Percentiles rank a stretch among this genome's conserved stretches.
Evolutionary conservation across 306 rosid species (phyloP).

Genomic region (Inga oerstediana): DNA sequence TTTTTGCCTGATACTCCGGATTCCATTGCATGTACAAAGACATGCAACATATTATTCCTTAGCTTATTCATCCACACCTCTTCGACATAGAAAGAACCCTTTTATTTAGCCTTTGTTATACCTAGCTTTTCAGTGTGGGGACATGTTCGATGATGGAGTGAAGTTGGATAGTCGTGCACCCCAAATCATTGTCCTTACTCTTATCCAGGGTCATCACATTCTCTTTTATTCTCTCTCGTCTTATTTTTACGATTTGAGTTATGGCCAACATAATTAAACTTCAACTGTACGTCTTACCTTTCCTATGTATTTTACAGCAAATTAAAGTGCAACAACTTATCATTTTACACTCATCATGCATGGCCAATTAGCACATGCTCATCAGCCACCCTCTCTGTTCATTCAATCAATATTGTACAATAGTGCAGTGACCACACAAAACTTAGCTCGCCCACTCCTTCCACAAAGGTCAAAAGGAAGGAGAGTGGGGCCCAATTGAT

Average conservation of each 20-base stretch:
- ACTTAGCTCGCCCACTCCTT: not conserved
- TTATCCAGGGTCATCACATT: conserved; percentile 9
- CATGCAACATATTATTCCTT: not conserved
- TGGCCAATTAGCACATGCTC: conserved; percentile 21
- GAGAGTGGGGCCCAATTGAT: conserved; percentile 22
- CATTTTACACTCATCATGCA: conserved; percentile 16
- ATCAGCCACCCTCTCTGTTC: conserved; percentile 3
- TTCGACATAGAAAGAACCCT: conserved; percentile 28
- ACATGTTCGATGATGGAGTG: conserved; percentile 25
- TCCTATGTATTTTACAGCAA: conserved; percentile 14
- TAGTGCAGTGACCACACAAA: not conserved
- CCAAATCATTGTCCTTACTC: conserved; percentile 31
- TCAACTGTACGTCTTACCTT: conserved; percentile 21
- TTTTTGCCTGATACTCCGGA: conserved; percentile 2
- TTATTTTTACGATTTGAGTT: not conserved
- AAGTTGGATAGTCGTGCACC: conserved; percentile 30
- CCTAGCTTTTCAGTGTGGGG: conserved; percentile 25
- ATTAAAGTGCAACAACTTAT: not conserved
- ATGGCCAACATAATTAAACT: conserved; percentile 5
- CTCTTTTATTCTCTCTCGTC: not conserved
- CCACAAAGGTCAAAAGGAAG: conserved; percentile 15
- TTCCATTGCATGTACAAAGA: conserved; percentile 13
- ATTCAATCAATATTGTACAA: not conserved
- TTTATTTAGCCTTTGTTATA: conserved; percentile 2
- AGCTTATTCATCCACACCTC: not conserved